These are phyloP conservation scores for Thalassia testudinum DNA, from an alignment of 116 monocot genomes.

Conservation along the genomic window DNA sequence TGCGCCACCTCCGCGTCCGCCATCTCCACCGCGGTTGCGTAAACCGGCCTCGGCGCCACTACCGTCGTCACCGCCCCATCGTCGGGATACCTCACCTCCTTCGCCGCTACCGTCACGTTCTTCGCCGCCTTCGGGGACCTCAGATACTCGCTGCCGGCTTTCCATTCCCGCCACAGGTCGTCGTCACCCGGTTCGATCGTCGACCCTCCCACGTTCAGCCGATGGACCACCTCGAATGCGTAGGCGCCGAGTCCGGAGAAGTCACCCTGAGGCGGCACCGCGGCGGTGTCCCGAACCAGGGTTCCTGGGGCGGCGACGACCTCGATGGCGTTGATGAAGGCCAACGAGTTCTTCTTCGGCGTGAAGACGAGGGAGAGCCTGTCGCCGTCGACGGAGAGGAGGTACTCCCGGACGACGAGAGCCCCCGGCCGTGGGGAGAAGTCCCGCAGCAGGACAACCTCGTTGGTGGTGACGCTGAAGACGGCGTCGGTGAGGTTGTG, in stretches of 20 bases:
- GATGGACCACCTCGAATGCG: slow-evolving; percentile 44
- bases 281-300: slow-evolving; percentile 37
- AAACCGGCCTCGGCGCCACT: slow-evolving; percentile 45
- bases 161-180: slow-evolving; percentile 43
- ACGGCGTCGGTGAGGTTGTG: slow-evolving; percentile 54
- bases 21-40: slow-evolving; percentile 61
- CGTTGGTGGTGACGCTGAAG: slow-evolving; percentile 46
- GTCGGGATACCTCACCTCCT: slow-evolving; percentile 37
- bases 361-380: slow-evolving; percentile 38
- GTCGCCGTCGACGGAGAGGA: slow-evolving; percentile 24
- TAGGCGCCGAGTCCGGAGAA: slow-evolving; percentile 29
- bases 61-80: slow-evolving; percentile 32
- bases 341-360: slow-evolving; percentile 47
- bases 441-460: slow-evolving; percentile 59
- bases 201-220: slow-evolving; percentile 70
- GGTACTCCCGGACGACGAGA: slow-evolving; percentile 57
- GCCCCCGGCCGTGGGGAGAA: slow-evolving; percentile 20
- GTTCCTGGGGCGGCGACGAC: slow-evolving; percentile 47
- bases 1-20: slow-evolving; percentile 23
- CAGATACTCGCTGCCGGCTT: slow-evolving; percentile 29
- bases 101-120: slow-evolving; percentile 16
- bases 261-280: slow-evolving; percentile 7
- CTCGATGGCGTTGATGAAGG: slow-evolving; percentile 93
- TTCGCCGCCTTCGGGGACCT: slow-evolving; percentile 10
- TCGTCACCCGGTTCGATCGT: slow-evolving; percentile 34